These are phyloP conservation scores for Akanthomyces muscarius DNA, from an alignment of 2,329 filamentous ascomycete genomes.

Conservation along the genomic window DNA sequence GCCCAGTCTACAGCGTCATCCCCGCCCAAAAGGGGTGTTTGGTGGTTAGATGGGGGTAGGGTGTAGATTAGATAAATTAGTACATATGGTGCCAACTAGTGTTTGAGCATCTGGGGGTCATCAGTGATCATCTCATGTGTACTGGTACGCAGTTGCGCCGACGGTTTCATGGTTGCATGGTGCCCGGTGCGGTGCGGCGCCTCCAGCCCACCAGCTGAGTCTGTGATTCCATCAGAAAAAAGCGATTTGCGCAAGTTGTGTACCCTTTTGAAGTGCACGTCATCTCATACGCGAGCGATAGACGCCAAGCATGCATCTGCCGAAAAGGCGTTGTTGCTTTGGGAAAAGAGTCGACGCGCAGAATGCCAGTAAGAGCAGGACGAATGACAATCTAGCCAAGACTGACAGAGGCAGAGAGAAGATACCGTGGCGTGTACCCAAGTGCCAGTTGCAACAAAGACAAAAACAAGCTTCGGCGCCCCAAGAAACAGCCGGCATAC, in stretches of 20 bases:
- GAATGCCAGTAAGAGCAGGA: too few relatives aligned
- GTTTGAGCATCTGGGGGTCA: not conserved
- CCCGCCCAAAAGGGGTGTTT: not conserved
- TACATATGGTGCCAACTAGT: not conserved
- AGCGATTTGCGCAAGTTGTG: not conserved
- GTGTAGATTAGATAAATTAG: slow-evolving; percentile 6
- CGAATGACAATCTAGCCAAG: too few relatives aligned
- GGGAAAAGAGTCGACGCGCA: too few relatives aligned
- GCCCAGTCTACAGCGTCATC: not conserved
- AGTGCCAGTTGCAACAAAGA: not conserved
- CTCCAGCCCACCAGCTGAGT: not conserved
- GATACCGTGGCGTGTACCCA: too few relatives aligned
- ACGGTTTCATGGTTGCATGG: not conserved
- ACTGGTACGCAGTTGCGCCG: not conserved
- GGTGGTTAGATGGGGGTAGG: slow-evolving; percentile 1
- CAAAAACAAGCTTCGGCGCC: slow-evolving; percentile 5
- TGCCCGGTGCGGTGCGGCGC: not conserved
- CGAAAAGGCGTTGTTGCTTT: too few relatives aligned
- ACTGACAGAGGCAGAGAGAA: too few relatives aligned
- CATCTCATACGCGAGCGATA: not conserved
- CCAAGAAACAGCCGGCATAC: not conserved
- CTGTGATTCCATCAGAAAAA: not conserved
- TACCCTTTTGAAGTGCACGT: not conserved
- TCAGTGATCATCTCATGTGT: not conserved
- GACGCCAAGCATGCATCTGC: too few relatives aligned